Percentiles rank a stretch among this genome's conserved stretches.
Evolutionary conservation across 495 filamentous ascomycete species (phyloP).

Genomic region (Bacidia gigantensis): DNA sequence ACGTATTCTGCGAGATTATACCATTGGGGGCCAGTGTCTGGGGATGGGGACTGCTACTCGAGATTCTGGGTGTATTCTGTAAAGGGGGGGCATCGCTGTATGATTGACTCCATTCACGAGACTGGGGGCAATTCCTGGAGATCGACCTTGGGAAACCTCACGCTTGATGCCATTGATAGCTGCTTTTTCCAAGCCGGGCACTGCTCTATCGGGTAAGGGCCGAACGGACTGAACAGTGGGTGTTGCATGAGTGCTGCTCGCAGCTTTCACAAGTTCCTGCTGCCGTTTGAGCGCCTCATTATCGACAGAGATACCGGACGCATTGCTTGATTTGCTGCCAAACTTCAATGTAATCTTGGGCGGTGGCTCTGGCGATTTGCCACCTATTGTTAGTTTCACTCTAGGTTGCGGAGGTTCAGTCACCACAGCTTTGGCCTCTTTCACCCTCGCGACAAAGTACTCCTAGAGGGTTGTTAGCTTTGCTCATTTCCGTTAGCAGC

Average conservation of each 20-base stretch:
- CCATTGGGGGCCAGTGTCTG: conserved; percentile 15
- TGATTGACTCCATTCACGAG: conserved; percentile 15
- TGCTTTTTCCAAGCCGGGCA: conserved; percentile 10
- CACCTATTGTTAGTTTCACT: conserved; percentile 60
- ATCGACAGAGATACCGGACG: conserved; percentile 35
- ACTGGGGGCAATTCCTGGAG: conserved; percentile 21
- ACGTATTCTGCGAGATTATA: conserved; percentile 12
- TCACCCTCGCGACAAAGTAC: conserved; percentile 49
- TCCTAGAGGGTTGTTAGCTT: conserved; percentile 32
- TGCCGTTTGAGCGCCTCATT: conserved; percentile 35
- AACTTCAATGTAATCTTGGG: conserved; percentile 30
- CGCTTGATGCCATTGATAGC: conserved; percentile 33
- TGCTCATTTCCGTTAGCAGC: not conserved
- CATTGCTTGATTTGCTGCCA: conserved; percentile 24
- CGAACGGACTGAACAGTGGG: conserved; percentile 7
- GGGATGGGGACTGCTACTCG: conserved; percentile 25
- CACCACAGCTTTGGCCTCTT: conserved; percentile 51
- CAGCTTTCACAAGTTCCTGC: conserved; percentile 33
- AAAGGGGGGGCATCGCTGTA: conserved; percentile 29
- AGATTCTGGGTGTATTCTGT: conserved; percentile 20
- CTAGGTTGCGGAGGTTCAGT: conserved; percentile 55
- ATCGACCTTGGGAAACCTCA: conserved; percentile 27
- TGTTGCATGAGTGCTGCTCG: conserved; percentile 28
- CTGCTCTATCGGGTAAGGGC: conserved; percentile 2
- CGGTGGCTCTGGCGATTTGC: conserved; percentile 41